Percentiles rank a stretch among this genome's conserved stretches.
These are phyloP conservation scores for Gentiana straminea DNA, from an alignment of 257 asterid genomes.

Conservation along the genomic window DNA sequence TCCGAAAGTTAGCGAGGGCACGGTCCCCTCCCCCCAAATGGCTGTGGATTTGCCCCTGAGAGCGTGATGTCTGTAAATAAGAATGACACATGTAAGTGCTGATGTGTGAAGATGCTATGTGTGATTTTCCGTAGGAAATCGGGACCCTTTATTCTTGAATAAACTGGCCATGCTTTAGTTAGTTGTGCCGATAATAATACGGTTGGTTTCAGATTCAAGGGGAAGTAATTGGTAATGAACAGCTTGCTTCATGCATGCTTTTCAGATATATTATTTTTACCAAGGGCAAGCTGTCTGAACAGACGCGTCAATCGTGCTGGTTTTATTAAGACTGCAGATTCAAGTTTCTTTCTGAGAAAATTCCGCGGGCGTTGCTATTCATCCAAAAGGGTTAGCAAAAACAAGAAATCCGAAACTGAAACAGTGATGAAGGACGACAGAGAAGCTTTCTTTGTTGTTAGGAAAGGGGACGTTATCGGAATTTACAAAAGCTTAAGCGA, in stretches of 20 bases:
- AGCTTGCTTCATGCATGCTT: constrained; percentile 58
- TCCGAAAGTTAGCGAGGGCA: too few species aligned
- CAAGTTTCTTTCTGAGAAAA: constrained; percentile 22
- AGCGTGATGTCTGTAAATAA: too few species aligned
- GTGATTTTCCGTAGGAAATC: too few species aligned
- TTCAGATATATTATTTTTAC: constrained; percentile 20
- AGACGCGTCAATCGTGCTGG: constrained; percentile 24
- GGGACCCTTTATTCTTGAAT: too few species aligned
- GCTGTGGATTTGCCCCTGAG: too few species aligned
- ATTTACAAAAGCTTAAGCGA: constrained; percentile 87
- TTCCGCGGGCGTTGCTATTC: constrained; percentile 42
- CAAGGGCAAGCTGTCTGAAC: constrained; percentile 35
- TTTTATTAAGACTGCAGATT: constrained; percentile 27
- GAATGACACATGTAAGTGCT: too few species aligned
- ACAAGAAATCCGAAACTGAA: constrained; percentile 24
- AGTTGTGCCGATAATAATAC: not conserved
- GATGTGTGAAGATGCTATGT: too few species aligned
- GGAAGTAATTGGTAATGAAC: constrained; percentile 46
- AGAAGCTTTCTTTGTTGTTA: constrained; percentile 87
- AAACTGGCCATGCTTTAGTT: not conserved
- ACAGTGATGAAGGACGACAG: constrained; percentile 72
- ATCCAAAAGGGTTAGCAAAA: constrained; percentile 32
- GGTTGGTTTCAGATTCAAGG: constrained; percentile 23
- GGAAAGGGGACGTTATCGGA: constrained; percentile 89
- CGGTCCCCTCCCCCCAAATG: too few species aligned